Conservation (phyloP, 1,284 basidiomycete genomes). For the Ganoderma leucocontextum region DNA sequence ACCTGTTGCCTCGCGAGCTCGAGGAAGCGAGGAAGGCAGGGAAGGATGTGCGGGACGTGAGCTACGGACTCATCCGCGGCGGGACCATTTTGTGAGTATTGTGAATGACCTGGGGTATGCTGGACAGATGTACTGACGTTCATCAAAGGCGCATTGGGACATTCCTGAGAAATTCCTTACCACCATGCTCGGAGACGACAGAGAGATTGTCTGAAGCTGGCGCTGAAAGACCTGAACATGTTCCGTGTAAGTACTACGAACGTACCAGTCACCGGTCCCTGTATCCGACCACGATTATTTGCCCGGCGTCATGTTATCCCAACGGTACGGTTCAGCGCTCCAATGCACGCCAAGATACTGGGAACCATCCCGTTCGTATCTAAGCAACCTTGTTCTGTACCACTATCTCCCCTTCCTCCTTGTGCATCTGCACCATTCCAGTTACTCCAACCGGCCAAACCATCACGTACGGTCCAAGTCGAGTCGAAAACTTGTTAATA, state of each 20-base stretch:
- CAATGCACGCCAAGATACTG: neutral
- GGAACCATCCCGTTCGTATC: neutral
- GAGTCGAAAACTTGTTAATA: too few species aligned
- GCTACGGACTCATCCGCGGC: constrained; percentile 14
- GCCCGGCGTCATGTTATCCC: neutral
- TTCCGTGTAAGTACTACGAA: neutral
- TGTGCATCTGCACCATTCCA: neutral
- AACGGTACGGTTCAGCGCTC: neutral
- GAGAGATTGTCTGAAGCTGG: neutral
- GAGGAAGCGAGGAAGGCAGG: constrained; percentile 9
- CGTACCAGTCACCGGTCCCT: neutral
- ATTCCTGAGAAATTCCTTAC: neutral
- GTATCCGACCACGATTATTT: neutral
- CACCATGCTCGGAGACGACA: neutral
- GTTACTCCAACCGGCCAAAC: neutral
- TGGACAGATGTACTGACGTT: neutral
- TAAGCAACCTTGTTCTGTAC: neutral
- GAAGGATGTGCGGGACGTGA: constrained; percentile 15
- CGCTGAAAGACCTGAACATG: too few species aligned
- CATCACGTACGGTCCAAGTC: too few species aligned
- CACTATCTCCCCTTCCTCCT: neutral
- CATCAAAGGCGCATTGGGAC: neutral
- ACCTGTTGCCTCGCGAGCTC: constrained; percentile 7
- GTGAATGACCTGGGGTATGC: neutral
- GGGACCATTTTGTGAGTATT: constrained; percentile 34